Base-by-base conservation (phyloP, 208 protist species). In the Trypanosomatidae sp. region DNA sequence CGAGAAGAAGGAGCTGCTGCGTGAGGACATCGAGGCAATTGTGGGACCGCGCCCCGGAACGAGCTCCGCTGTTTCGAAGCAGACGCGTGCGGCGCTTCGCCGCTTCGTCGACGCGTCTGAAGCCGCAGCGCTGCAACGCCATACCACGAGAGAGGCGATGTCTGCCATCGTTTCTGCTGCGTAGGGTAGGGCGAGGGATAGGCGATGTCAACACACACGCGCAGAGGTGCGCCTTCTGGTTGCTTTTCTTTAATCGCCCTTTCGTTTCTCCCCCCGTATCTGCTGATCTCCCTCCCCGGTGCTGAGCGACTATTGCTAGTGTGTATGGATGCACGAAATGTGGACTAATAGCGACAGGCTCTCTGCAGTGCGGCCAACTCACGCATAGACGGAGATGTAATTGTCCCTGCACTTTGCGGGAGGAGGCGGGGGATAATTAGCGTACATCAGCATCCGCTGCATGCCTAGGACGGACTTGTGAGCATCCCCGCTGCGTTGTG, bases 1-100 rank as follows among this genome's bases (percentile, higher is more conserved):
- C 30, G 74, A 86, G 47, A 86, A 86, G 81, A 90, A 91, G 74
- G 89, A 97, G 69, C 71, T 97, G 30, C 70, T 92, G 41, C 69
- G 71, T 13, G 88, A 92, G 71, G 93, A 97, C 65, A 66, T 97
- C 10, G 79, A 85, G 66, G 66, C 68, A 13, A 62, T 97, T 17
- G 44, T 95, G 13, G 93, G 90, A 7, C 71, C 81, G 6, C 79
- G 85, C 3, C 70, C 76, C 5, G 66, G 71, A 15, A 75, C 22
- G 41, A 65, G 30, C 60, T 71, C 43, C 2, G 55, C 67, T 50
- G 71, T 82, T 2, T 75, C 81, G 7, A 55, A 44, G 52, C 85
- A 92, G 36, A 84, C 85, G 17, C 82, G 86, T 36, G 73, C 73
- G 67, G 85, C 85, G 52, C 78, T 95, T 15, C 66, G 28, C 22